Base-by-base conservation (phyloP, 139 green algal species). In the Chlorella sp. region DNA sequence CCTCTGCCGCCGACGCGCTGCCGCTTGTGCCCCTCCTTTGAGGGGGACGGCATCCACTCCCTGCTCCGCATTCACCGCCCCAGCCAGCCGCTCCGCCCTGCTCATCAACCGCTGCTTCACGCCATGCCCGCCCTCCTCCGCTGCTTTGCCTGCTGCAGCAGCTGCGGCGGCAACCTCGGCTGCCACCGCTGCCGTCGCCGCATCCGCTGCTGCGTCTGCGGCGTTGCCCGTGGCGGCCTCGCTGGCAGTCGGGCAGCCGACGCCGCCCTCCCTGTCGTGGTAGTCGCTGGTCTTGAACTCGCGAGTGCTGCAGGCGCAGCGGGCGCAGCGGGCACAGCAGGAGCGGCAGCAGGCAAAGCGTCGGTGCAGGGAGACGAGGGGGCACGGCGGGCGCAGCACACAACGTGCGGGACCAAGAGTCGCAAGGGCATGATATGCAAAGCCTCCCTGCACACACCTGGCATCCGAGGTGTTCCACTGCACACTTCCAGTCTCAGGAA, bases 281-380 rank as follows among this genome's bases (percentile, higher is more conserved):
- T 91, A 92, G n/a, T 66, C 80, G 82, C 80, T 88, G 77, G 84
- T 89, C 61, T 90, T 90, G 88, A 87, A 93, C 83, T 93, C 60
- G 37, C 42, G 64, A 15, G 84, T 88, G 84, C 84, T 88, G 39
- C 68, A 88, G 11, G 16, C 48, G 9, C 48, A 57, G 5, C 48
- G 48, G 48, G 48, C 48, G 48, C 48, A 57, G 48, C 48, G 48
- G 5, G 48, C 48, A 57, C 48, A 57, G 48, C 48, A 9, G 7
- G 48, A 57, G 48, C 48, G 48, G 48, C 48, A 57, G 48, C 48
- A 57, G 5, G 48, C 48, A 57, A 9, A 57, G 48, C 48, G 48
- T 57, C 48, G 48, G 48, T 9, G 48, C 5, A 57, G 48, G 48
- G 48, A 57, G 48, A 57, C 48, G 48, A 57, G 48, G 48, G 48